Conservation (phyloP, 2,329 filamentous ascomycete genomes). For the Ophiostoma himal-ulmi region DNA sequence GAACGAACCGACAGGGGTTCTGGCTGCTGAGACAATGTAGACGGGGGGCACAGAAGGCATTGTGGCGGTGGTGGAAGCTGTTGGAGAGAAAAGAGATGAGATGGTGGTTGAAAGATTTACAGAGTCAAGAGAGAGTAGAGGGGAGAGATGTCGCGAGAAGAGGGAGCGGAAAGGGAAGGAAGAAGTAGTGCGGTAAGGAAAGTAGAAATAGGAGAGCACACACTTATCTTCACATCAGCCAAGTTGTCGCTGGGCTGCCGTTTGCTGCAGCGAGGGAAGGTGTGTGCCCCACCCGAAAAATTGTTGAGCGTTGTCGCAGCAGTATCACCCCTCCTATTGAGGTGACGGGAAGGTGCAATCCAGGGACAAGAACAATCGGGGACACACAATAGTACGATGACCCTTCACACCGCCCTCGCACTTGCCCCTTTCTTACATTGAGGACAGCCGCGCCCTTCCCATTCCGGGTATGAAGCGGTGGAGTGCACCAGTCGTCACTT, state of each 20-base stretch:
- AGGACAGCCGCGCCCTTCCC: slow-evolving; percentile 19
- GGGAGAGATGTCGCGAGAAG: slow-evolving; percentile 3
- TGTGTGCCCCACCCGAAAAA: slow-evolving; percentile 19
- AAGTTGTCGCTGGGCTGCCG: slow-evolving; percentile 1
- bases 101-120: not conserved
- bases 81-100: not conserved
- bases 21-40: slow-evolving; percentile 88
- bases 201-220: slow-evolving; percentile 2
- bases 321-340: not conserved
- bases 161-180: slow-evolving; percentile 11
- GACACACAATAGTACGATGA: not conserved
- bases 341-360: slow-evolving; percentile 9
- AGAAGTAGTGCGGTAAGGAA: slow-evolving; percentile 9
- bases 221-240: slow-evolving; percentile 5
- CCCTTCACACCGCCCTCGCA: slow-evolving; percentile 19
- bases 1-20: slow-evolving; percentile 91
- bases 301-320: slow-evolving; percentile 19
- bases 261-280: slow-evolving; percentile 15
- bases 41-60: slow-evolving; percentile 82
- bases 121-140: not conserved
- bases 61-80: slow-evolving; percentile 31
- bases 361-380: not conserved
- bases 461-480: slow-evolving; percentile 17
- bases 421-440: slow-evolving; percentile 19
- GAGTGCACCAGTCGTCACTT: slow-evolving; percentile 16